Evolutionary conservation across 352 stramenopile genomes (phyloP).

Genomic region (Pythium rishiriense): DNA sequence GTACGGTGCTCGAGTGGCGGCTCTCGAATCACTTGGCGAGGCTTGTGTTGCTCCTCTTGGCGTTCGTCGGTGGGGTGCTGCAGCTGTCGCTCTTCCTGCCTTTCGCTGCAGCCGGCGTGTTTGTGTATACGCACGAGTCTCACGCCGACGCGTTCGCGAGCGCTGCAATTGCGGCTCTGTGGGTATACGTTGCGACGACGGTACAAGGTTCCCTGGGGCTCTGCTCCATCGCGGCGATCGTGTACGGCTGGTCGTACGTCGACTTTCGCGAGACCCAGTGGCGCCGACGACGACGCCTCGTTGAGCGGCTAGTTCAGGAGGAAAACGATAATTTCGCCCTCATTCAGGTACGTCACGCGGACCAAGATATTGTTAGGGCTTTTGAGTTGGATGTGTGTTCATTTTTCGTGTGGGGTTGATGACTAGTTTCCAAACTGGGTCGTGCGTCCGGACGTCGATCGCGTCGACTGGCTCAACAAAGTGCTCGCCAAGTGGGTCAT

Average conservation of each 20-base stretch:
- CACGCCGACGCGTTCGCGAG: constrained; percentile 33
- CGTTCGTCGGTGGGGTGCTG: constrained; percentile 33
- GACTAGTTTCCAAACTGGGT: constrained; percentile 58
- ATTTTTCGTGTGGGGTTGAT: not conserved
- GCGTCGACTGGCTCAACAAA: constrained; percentile 80
- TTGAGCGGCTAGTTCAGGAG: constrained; percentile 26
- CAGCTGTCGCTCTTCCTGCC: constrained; percentile 60
- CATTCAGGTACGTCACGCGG: constrained; percentile 27
- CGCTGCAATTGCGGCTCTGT: constrained; percentile 35
- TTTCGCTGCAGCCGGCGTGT: constrained; percentile 44
- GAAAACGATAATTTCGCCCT: constrained; percentile 37
- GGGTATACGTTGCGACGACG: constrained; percentile 38
- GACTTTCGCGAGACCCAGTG: constrained; percentile 47
- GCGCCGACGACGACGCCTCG: constrained; percentile 24
- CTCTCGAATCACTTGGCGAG: constrained; percentile 20
- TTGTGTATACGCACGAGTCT: constrained; percentile 35
- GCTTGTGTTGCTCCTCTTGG: constrained; percentile 36
- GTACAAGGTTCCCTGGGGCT: constrained; percentile 50
- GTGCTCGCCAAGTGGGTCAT: constrained; percentile 43
- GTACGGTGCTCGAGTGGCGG: constrained; percentile 13
- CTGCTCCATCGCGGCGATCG: constrained; percentile 31
- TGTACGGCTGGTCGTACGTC: constrained; percentile 61
- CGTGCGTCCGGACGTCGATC: constrained; percentile 61
- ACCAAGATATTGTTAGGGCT: too few species aligned
- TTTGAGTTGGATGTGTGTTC: not conserved